phyloP scores from a whole-genome alignment of 169 alveolate species.

The Babesia bigemina region DNA sequence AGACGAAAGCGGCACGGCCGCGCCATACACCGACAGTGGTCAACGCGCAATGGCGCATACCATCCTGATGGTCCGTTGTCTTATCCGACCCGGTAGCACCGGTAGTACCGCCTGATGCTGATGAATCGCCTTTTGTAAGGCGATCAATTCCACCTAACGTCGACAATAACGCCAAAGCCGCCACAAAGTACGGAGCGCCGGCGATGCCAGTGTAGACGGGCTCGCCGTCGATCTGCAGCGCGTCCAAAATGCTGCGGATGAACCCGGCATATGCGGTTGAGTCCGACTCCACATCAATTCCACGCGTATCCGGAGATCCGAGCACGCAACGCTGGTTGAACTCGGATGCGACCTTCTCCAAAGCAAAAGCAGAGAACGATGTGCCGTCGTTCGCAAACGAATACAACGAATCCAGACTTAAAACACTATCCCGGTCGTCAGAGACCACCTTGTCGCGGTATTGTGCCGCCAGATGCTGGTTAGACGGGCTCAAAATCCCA shows the following conservation, averaged over 20 bases:
- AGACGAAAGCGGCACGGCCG: slow-evolving; percentile 50
- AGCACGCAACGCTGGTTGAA: slow-evolving; percentile 36
- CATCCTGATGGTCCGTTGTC: background rate
- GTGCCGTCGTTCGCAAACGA: slow-evolving; percentile 3
- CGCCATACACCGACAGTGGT: slow-evolving; percentile 60
- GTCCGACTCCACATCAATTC: slow-evolving; percentile 16
- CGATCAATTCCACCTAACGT: background rate
- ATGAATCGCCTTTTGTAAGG: background rate
- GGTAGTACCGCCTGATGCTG: background rate
- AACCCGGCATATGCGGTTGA: background rate
- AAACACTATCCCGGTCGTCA: slow-evolving; percentile 8
- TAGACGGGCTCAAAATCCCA: slow-evolving; percentile 20
- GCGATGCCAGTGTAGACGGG: slow-evolving; percentile 43
- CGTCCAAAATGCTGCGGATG: slow-evolving; percentile 24
- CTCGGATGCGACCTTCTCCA: slow-evolving; percentile 27
- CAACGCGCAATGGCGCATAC: background rate
- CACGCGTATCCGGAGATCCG: slow-evolving; percentile 46
- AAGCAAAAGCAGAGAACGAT: slow-evolving; percentile 27
- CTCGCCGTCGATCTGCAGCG: slow-evolving; percentile 62
- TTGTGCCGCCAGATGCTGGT: slow-evolving; percentile 25
- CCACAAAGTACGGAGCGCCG: slow-evolving; percentile 46
- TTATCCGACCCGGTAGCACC: background rate
- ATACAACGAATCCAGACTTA: slow-evolving; percentile 3
- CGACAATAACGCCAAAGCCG: slow-evolving; percentile 31
- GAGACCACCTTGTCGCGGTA: slow-evolving; percentile 19